Conservation (phyloP, 2,329 filamentous ascomycete species). For the Clarireedia homoeocarpa region DNA sequence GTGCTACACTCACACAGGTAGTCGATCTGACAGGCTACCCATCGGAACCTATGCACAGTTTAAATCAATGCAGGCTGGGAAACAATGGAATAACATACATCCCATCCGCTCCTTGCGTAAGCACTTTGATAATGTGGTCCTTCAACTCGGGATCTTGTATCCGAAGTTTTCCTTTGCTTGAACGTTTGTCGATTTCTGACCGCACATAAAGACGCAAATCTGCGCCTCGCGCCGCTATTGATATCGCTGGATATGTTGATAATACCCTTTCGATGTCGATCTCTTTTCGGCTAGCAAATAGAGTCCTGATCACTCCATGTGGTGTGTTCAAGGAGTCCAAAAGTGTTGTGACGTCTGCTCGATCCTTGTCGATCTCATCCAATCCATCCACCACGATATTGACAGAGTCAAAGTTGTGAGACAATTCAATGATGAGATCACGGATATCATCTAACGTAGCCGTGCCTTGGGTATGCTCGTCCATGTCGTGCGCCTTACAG, state of each 20-base stretch:
- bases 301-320: constrained; percentile 11
- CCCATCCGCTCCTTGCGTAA: constrained; percentile 14
- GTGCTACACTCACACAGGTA: constrained; percentile 15
- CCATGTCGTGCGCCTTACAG: not conserved
- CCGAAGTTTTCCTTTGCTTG: constrained; percentile 1
- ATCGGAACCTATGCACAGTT: constrained; percentile 13
- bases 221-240: constrained; percentile 14
- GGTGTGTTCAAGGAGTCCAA: constrained; percentile 7
- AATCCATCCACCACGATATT: constrained; percentile 26
- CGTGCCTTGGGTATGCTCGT: not conserved
- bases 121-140: constrained; percentile 11
- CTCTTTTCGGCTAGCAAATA: constrained; percentile 13
- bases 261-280: constrained; percentile 9
- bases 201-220: constrained; percentile 17
- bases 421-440: constrained; percentile 1
- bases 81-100: constrained; percentile 12
- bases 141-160: constrained; percentile 9
- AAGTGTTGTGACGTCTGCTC: constrained; percentile 3
- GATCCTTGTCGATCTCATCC: constrained; percentile 21
- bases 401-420: constrained; percentile 11
- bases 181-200: constrained; percentile 12
- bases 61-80: not conserved
- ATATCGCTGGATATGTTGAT: constrained; percentile 2
- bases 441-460: constrained; percentile 2
- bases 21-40: constrained; percentile 17